Evolutionary conservation across 2,329 filamentous ascomycete genomes (phyloP).

Genomic region (Neofusicoccum umdonicola): DNA sequence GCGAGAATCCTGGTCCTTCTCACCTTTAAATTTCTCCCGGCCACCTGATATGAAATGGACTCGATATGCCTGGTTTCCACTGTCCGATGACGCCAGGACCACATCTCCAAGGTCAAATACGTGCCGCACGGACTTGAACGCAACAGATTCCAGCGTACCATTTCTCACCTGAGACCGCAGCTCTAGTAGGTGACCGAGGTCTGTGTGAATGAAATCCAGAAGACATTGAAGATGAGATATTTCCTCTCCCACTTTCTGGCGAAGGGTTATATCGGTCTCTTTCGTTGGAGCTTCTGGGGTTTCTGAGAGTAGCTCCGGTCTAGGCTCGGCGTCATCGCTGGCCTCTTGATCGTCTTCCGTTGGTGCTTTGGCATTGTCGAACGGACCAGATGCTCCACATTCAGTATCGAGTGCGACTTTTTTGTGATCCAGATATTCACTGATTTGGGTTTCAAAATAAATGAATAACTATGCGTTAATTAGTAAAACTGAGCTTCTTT

Average conservation of each 20-base stretch:
- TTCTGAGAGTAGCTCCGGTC: too few relatives aligned
- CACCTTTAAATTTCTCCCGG: background rate
- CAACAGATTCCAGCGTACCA: background rate
- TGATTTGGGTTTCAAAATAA: background rate
- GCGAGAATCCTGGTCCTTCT: background rate
- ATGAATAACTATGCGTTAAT: background rate
- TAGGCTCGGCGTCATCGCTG: too few relatives aligned
- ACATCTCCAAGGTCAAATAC: conserved; percentile 16
- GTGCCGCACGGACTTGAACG: conserved; percentile 20
- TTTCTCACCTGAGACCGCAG: background rate
- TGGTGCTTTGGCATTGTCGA: background rate
- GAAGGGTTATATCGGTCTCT: background rate
- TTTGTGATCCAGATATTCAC: background rate
- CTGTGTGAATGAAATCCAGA: background rate
- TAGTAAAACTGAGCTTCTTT: background rate
- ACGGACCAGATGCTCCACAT: background rate
- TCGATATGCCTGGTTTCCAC: conserved; percentile 5
- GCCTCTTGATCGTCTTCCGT: background rate
- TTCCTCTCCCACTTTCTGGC: background rate
- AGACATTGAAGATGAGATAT: conserved; percentile 5
- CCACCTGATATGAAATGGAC: background rate
- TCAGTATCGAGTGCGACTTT: background rate
- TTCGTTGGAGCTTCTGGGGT: too few relatives aligned
- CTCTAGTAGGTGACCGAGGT: background rate
- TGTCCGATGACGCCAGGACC: conserved; percentile 5